Evolutionary conservation across 345 rosid species (phyloP), one percentile per base, ranked within the genome.

Genomic region (Eucalyptus sp.): DNA sequence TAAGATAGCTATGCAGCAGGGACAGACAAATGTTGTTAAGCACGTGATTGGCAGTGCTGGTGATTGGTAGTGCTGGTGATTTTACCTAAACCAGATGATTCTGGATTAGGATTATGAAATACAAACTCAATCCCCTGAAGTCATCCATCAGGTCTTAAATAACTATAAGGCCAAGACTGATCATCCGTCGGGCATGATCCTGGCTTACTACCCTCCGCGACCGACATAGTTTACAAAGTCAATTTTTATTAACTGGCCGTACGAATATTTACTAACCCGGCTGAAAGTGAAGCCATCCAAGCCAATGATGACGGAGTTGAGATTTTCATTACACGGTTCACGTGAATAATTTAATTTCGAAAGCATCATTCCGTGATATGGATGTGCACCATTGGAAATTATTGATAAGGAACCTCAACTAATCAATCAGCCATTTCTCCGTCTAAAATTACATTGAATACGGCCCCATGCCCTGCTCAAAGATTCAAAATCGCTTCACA

Each of bases 391-490:
- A 15, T n/a, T n/a, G 18, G 18, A 64, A 14, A 64, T 6, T 27
- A 60, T 25, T 13, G 2, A 60, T 60, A 27, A 12, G 29, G 66
- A 60, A 27, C 7, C 66, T 62, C 5, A 56, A 6, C 31, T 27
- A 12, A n/a, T n/a, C 41, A n/a, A 64, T n/a, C 20, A 33, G 37
- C 76, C 76, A n/a, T n/a, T n/a, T n/a, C 20, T n/a, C 16, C 33
- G 10, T 10, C 62, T 56, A 56, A 8, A 22, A 24, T 4, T 5
- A 16, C 41, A 0, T 31, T 0, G 10, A 15, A n/a, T 27, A 7
- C 15, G 68, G 33, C 4, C 4, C 68, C 68, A 27, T 27, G 68
- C 62, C 68, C 68, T 29, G 8, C 68, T 62, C 17, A 62, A 62
- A 27, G 16, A 27, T 13, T 27, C 76, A 64, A 14, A 64, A n/a